Evolutionary conservation across 352 stramenopile genomes (phyloP).

Genomic region (Phytophthora chlamydospora): DNA sequence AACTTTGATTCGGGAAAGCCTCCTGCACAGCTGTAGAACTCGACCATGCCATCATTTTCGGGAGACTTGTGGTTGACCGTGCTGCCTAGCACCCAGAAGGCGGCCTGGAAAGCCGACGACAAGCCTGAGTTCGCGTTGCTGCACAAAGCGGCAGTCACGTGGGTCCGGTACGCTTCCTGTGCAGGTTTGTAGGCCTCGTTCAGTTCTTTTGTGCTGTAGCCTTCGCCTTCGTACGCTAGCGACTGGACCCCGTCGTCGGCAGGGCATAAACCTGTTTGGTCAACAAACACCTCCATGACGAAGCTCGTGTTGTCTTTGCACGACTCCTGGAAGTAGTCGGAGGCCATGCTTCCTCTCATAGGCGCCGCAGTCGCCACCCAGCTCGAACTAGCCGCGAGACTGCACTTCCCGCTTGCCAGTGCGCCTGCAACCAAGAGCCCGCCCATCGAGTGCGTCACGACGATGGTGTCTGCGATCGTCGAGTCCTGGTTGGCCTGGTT

Average conservation of each 20-base stretch:
- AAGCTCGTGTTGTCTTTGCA: slow-evolving; percentile 32
- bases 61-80: slow-evolving; percentile 37
- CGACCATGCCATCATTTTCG: slow-evolving; percentile 38
- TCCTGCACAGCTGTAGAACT: slow-evolving; percentile 38
- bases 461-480: slow-evolving; percentile 32
- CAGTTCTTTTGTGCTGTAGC: slow-evolving; percentile 28
- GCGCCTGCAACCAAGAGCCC: slow-evolving; percentile 39
- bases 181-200: slow-evolving; percentile 32
- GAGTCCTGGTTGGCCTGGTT: slow-evolving; percentile 22
- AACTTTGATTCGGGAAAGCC: slow-evolving; percentile 39
- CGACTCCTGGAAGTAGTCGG: slow-evolving; percentile 34
- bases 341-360: slow-evolving; percentile 39
- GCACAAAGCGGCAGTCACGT: slow-evolving; percentile 47
- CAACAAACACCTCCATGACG: slow-evolving; percentile 30
- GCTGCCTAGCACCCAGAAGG: slow-evolving; percentile 29
- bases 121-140: slow-evolving; percentile 41
- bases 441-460: slow-evolving; percentile 48
- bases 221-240: slow-evolving; percentile 39
- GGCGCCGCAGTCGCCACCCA: slow-evolving; percentile 36
- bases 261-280: slow-evolving; percentile 39
- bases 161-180: slow-evolving; percentile 32
- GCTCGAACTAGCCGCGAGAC: slow-evolving; percentile 27
- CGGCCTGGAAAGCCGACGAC: slow-evolving; percentile 29
- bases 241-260: slow-evolving; percentile 32
- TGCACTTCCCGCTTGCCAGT: slow-evolving; percentile 41